Evolutionary conservation across 2,329 filamentous ascomycete genomes (phyloP).

Genomic region (Hypoxylon sp.): DNA sequence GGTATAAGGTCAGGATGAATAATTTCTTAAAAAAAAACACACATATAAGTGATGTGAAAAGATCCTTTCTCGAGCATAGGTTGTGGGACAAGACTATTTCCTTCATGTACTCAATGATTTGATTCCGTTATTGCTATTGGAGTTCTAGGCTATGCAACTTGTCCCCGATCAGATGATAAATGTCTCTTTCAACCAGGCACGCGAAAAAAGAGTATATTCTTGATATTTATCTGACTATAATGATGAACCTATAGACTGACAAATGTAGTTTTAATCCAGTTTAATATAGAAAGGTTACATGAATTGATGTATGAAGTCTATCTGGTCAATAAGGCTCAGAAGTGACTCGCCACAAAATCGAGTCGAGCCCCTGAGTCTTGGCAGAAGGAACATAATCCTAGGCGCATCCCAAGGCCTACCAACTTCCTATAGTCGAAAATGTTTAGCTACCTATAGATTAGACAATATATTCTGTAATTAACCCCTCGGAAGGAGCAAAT

Average conservation of each 20-base stretch:
- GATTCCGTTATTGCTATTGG: background rate
- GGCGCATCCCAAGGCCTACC: background rate
- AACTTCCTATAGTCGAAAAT: background rate
- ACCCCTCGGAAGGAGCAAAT: background rate
- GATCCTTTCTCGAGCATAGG: no score
- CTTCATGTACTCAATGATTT: background rate
- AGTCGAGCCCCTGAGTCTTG: background rate
- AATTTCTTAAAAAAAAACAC: no score
- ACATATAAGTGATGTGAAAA: no score
- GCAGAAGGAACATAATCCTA: background rate
- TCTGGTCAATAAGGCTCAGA: no score
- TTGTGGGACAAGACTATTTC: background rate
- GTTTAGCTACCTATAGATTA: background rate
- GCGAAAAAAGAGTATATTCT: background rate
- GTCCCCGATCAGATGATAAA: background rate
- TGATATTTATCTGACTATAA: background rate
- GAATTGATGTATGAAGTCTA: no score
- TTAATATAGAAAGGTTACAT: no score
- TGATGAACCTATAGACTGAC: no score
- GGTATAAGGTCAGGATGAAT: no score
- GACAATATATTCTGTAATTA: background rate
- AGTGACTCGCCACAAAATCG: background rate
- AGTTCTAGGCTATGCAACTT: background rate
- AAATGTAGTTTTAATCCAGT: no score
- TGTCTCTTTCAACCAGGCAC: background rate